These are phyloP conservation scores for Candida easanensis DNA, from an alignment of 805 yeast species.

Conservation along the genomic window DNA sequence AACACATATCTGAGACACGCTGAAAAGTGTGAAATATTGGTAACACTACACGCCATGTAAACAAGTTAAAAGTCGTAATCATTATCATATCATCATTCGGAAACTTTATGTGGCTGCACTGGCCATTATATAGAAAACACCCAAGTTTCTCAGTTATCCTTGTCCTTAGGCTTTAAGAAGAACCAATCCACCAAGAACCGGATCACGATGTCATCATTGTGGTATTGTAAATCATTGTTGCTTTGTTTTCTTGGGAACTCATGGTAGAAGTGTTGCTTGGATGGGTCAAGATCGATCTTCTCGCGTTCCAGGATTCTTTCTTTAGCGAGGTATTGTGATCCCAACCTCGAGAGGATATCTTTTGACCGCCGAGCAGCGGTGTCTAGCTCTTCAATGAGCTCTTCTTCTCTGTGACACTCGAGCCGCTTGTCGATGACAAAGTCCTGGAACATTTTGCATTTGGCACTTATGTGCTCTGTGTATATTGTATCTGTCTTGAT, in stretches of 20 bases:
- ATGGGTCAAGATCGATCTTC: constrained; percentile 18
- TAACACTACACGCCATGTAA: no score
- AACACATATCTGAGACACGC: no score
- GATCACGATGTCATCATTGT: constrained; percentile 27
- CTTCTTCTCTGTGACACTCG: constrained; percentile 14
- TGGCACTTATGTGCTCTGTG: no score
- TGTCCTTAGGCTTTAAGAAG: constrained; percentile 16
- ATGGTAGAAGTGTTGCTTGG: constrained; percentile 22
- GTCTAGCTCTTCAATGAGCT: constrained; percentile 9
- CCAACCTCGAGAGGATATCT: constrained; percentile 1
- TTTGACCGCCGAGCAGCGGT: constrained; percentile 1
- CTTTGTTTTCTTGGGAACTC: constrained; percentile 29
- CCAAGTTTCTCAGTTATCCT: not conserved
- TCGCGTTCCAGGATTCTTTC: constrained; percentile 16
- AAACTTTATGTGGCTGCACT: no score
- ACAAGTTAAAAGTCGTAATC: not conserved
- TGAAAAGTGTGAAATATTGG: no score
- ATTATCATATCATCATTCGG: not conserved
- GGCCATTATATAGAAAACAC: no score
- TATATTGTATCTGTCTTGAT: no score
- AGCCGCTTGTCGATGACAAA: constrained; percentile 21
- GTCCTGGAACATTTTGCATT: constrained; percentile 19
- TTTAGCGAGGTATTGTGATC: constrained; percentile 8
- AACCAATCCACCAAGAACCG: constrained; percentile 27
- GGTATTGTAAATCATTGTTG: constrained; percentile 27